Base-by-base conservation (phyloP, 306 rosid genomes). In the Crotalaria pallida region DNA sequence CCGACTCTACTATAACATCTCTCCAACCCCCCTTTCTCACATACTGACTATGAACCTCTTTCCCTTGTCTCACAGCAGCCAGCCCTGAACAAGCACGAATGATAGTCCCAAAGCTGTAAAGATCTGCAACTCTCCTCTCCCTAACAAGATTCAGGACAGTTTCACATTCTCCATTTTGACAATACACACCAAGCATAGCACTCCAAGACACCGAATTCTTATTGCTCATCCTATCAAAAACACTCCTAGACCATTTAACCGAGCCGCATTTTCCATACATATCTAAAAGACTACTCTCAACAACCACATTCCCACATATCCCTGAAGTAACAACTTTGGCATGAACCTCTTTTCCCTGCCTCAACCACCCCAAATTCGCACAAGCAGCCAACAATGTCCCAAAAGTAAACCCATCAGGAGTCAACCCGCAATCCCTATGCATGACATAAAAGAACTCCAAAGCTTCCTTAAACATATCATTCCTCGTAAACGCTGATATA, bases 181-280 rank as follows among this genome's bases (percentile, higher is more conserved):
- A 85, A 77, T 88, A 93, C 15, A 58, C 91, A 44, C 85, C 91
- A 49, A 93, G 85, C 85, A 93, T 82, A 1, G 96, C 96, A 72
- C 90, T 85, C 86, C 91, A 85, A 3, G 98, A 85, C 55, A 93
- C 89, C 2, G 85, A 64, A 62, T 93, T 93, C 86, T 69, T 88
- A 13, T 64, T 61, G 9, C 80, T 10, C 89, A 93, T 85, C 68
- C 93, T 27, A 66, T 88, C 96, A 47, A 90, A 93, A 69, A 90
- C 86, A 6, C 51, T 33, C 40, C 49, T 77, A 19, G 96, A 84
- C 31, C 70, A 65, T 0, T 36, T 40, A 48, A 88, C 83, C 0
- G 76, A 70, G 19, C 98, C 89, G 24, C 96, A 93, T 72, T 93
- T 93, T 17, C 98, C 98, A 78, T 93, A 93, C 97, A 93, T 90